Conservation (phyloP, 345 rosid genomes). For the Tarenaya hassleriana region DNA sequence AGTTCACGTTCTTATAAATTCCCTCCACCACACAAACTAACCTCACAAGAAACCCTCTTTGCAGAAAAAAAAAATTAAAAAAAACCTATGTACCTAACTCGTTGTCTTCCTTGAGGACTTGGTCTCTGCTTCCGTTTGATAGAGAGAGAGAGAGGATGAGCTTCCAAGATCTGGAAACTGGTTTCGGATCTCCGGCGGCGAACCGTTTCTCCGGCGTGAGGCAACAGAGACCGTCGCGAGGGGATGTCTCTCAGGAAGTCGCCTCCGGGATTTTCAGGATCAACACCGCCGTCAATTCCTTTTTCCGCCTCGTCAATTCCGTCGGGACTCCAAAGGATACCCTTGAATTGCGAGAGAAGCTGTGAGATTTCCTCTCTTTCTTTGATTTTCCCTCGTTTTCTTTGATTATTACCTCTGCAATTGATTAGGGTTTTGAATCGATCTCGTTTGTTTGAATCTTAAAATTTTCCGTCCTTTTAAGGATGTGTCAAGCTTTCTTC, state of each 20-base stretch:
- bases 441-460: background rate
- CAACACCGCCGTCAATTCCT: slow-evolving; percentile 57
- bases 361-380: slow-evolving; percentile 31
- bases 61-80: no score
- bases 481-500: background rate
- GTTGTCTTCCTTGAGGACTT: slow-evolving; percentile 17
- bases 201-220: slow-evolving; percentile 21
- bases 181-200: slow-evolving; percentile 18
- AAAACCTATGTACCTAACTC: slow-evolving; percentile 19
- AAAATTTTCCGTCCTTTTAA: background rate
- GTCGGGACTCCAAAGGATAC: slow-evolving; percentile 78
- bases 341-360: slow-evolving; percentile 51
- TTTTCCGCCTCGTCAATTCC: slow-evolving; percentile 63
- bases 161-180: slow-evolving; percentile 59
- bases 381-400: background rate
- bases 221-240: slow-evolving; percentile 21
- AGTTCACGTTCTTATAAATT: no score
- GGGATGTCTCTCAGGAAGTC: slow-evolving; percentile 54
- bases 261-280: slow-evolving; percentile 69
- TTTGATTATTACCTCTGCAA: background rate
- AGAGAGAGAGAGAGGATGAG: slow-evolving; percentile 35
- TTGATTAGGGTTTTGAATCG: slow-evolving; percentile 9
- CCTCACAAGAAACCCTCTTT: no score
- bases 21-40: no score
- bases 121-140: slow-evolving; percentile 1